phyloP scores from a whole-genome alignment of 768 basidiomycete species.

The Podaxis mareebaensis region DNA sequence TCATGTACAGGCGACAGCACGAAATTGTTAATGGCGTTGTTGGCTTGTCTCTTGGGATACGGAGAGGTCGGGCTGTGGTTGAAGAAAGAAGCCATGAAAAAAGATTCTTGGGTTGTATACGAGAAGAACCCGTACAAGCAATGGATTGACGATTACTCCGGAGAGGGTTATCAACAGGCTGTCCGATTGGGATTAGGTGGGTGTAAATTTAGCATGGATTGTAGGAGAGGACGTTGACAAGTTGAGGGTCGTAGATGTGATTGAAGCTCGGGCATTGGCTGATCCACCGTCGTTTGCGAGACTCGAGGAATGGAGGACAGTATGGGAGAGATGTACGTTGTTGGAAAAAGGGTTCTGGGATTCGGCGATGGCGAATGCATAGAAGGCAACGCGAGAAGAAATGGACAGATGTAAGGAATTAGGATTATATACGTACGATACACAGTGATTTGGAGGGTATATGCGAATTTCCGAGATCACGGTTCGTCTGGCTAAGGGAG shows the following conservation, averaged over 20 bases:
- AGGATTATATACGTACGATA: conserved; percentile 12
- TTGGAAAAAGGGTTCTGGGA: conserved; percentile 93
- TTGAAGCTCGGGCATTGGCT: conserved; percentile 63
- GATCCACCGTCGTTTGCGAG: conserved; percentile 65
- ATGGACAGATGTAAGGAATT: not conserved
- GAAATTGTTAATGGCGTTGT: conserved; percentile 76
- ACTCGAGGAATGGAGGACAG: conserved; percentile 62
- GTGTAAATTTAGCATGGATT: conserved; percentile 22
- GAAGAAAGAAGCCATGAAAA: conserved; percentile 49
- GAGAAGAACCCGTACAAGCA: conserved; percentile 72
- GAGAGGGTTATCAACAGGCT: conserved; percentile 67
- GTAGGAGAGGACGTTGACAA: not conserved
- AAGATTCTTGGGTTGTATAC: conserved; percentile 55
- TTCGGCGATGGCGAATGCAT: conserved; percentile 39
- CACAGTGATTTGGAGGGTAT: not conserved
- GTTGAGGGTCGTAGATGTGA: conserved; percentile 49
- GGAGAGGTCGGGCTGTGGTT: conserved; percentile 91
- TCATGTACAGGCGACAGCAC: conserved; percentile 59
- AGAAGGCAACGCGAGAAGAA: not conserved
- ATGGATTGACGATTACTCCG: conserved; percentile 83
- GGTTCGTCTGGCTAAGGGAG: not conserved
- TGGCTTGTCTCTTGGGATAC: conserved; percentile 88
- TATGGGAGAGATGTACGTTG: conserved; percentile 76
- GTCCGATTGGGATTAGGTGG: conserved; percentile 74
- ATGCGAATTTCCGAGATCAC: not conserved